Evolutionary conservation across 306 rosid genomes (phyloP), one percentile per base, ranked within the genome.

Genomic region (Inga laurina): DNA sequence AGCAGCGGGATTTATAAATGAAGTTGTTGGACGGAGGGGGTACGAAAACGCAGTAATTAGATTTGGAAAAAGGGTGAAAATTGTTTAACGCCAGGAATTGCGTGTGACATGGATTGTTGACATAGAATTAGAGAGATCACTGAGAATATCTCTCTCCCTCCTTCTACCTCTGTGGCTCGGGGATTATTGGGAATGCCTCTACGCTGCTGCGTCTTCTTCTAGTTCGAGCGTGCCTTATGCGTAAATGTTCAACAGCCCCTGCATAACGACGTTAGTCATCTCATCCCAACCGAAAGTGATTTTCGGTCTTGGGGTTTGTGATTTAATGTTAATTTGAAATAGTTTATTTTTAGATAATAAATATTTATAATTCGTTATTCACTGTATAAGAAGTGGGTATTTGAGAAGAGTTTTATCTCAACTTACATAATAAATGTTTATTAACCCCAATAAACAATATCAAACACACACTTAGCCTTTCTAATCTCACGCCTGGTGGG

Each of bases 1-100:
- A 48, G 45, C 21, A 72, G 67, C 62, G 69, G 43, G 35, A 78
- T 43, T 39, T 56, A 80, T 72, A 71, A 18, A 57, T n/a, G 21
- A 59, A 22, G 66, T 59, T 22, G 13, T 48, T 12, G 41, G 68
- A 4, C 12, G 48, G 74, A 15, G 27, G 7, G 7, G 56, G 19
- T 56, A 37, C 65, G 66, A 10, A 30, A 30, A 5, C 1, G 27
- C 9, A 6, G 71, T 27, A 10, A 57, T 9, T 43, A 44, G 45
- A 41, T 35, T 70, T 43, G 57, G 24, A 27, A n/a, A 14, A 34
- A 7, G 56, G 80, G 48, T 13, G n/a, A 37, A 59, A 22, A 76
- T 41, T 24, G 52, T 57, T 76, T 37, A 39, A 22, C 54, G 49
- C 37, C 51, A 16, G 16, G 49, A 10, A 21, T 51, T 51, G 78